Evolutionary conservation across 1,284 basidiomycete species (phyloP), one percentile per base, ranked within the genome.

Genomic region (Heterobasidion irregulare): DNA sequence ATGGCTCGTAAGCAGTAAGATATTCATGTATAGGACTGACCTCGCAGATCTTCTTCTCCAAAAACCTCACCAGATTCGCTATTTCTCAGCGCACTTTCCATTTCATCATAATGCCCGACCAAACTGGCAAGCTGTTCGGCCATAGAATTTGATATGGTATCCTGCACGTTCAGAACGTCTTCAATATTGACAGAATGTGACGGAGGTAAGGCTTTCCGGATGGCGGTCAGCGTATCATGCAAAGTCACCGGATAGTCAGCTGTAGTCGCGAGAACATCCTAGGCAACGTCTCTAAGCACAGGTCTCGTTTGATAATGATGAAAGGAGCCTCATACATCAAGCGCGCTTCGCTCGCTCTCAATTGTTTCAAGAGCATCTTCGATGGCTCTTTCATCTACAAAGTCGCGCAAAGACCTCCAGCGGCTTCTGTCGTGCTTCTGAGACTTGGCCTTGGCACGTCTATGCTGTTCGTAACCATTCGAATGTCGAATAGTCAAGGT

Each of bases 381-480:
- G 47, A 92, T 83, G 8, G 81, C 84, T 36, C 82, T 76, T 61
- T 91, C 89, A 62, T 90, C 86, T 33, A 90, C 84, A 68, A 92
- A 92, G 64, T 91, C 88, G 35, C 89, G 75, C 47, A 92, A 63
- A 0, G 84, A 87, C 74, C 89, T 92, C 89, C 89, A 92, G 47
- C 71, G 74, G 44, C 72, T 75, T 56, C 82, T 72, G 59, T 87
- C 83, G 26, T 66, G 62, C 15, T 64, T 61, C 41, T 62, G 53
- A 56, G 62, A 70, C 47, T 62, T 63, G 52, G 47, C 61, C 43
- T 65, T 63, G 38, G 66, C 62, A 38, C 60, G 57, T 56, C 67
- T 66, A 50, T 53, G 36, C 26, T 16, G 55, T 56, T 49, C 53
- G 50, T 53, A 6, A 43, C 55, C 50, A 47, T 54, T 19, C 57